phyloP scores from a whole-genome alignment of 129 eudicot species.

The Tanacetum coccineum region DNA sequence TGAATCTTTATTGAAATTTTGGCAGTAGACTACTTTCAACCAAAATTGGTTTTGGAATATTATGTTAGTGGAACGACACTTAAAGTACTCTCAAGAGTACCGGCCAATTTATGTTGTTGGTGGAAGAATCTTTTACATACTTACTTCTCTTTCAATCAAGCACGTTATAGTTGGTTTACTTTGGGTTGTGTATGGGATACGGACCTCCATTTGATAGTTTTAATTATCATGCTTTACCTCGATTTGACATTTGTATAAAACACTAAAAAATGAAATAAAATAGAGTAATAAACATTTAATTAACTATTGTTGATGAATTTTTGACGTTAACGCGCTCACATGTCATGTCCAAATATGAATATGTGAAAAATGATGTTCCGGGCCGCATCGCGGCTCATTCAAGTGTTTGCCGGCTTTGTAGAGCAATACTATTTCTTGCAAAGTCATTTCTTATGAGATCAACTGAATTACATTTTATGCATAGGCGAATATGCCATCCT shows the following conservation, averaged over 20 bases:
- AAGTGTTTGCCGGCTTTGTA: too few relatives aligned
- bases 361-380: too few relatives aligned
- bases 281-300: not conserved
- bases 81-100: not conserved
- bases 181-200: not conserved
- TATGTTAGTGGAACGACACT: slow-evolving; percentile 3
- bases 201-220: slow-evolving; percentile 14
- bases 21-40: too few relatives aligned
- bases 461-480: too few relatives aligned
- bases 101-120: slow-evolving; percentile 16
- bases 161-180: slow-evolving; percentile 27
- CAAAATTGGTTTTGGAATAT: not conserved
- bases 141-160: slow-evolving; percentile 16
- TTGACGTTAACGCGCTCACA: too few relatives aligned
- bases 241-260: slow-evolving; percentile 3
- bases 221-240: slow-evolving; percentile 11
- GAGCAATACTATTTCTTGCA: too few relatives aligned
- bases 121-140: slow-evolving; percentile 26
- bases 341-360: too few relatives aligned
- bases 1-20: too few relatives aligned
- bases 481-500: too few relatives aligned
- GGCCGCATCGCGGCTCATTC: too few relatives aligned
- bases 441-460: too few relatives aligned
- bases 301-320: not conserved
- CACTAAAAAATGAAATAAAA: not conserved